Evolutionary conservation across 306 rosid genomes (phyloP).

Genomic region (Glycyrrhiza uralensis): DNA sequence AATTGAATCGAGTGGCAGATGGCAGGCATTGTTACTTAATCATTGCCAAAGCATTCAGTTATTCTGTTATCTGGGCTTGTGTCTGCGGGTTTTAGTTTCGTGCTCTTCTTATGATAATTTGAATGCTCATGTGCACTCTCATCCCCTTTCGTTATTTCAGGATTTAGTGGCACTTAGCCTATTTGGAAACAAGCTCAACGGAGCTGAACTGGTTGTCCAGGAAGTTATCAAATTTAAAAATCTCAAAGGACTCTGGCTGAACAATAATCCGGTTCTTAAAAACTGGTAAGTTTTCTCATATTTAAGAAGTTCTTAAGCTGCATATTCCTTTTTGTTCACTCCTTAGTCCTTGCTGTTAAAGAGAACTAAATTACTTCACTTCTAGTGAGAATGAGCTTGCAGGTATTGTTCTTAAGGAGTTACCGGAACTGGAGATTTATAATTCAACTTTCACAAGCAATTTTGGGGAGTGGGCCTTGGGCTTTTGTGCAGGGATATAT

Average conservation of each 20-base stretch:
- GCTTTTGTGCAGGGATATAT: conserved; percentile 79
- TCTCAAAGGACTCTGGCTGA: conserved; percentile 86
- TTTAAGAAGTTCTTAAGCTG: background rate
- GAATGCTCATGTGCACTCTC: background rate
- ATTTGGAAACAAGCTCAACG: conserved; percentile 65
- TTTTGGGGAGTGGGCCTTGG: conserved; percentile 78
- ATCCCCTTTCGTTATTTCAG: conserved; percentile 37
- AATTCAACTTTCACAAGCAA: conserved; percentile 67
- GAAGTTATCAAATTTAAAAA: conserved; percentile 69
- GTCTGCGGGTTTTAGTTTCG: too few relatives aligned
- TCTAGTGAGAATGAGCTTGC: conserved; percentile 52
- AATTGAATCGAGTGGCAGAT: background rate
- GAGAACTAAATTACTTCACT: conserved; percentile 22
- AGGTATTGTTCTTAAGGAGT: conserved; percentile 42
- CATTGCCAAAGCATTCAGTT: background rate
- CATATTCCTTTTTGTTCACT: background rate
- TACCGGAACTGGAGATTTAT: conserved; percentile 69
- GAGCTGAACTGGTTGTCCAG: conserved; percentile 44
- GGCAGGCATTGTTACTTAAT: background rate
- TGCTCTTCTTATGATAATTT: too few relatives aligned
- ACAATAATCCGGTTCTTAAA: conserved; percentile 54
- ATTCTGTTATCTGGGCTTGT: background rate
- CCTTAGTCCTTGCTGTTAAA: background rate
- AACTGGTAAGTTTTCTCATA: conserved; percentile 39
- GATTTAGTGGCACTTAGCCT: conserved; percentile 79